These are phyloP conservation scores for Daldinia loculata DNA, from an alignment of 495 filamentous ascomycete genomes.

Conservation along the genomic window DNA sequence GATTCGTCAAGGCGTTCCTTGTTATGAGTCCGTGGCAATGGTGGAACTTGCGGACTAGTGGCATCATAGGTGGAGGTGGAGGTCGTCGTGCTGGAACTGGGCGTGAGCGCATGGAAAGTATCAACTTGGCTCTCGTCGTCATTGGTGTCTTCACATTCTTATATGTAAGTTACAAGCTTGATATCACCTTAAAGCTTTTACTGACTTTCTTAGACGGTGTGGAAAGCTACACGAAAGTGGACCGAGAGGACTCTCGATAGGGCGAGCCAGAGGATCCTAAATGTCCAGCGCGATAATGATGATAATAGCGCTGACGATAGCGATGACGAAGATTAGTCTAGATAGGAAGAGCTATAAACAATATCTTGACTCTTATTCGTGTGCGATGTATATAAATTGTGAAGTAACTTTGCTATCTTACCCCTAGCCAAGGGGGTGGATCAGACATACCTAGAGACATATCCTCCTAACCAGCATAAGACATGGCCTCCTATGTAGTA, in stretches of 20 bases:
- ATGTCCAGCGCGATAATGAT: slow-evolving; percentile 79
- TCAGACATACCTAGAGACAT: too few relatives aligned
- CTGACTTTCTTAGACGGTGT: slow-evolving; percentile 68
- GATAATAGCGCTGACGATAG: slow-evolving; percentile 73
- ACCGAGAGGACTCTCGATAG: slow-evolving; percentile 74
- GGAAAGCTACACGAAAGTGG: slow-evolving; percentile 77
- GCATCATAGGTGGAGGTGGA: slow-evolving; percentile 50
- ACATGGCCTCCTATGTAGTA: background rate
- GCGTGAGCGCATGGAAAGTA: slow-evolving; percentile 73
- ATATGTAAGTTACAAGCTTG: slow-evolving; percentile 65
- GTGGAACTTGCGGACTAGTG: slow-evolving; percentile 69
- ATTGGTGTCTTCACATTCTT: slow-evolving; percentile 85
- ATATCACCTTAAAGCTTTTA: slow-evolving; percentile 33
- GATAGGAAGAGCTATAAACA: slow-evolving; percentile 12
- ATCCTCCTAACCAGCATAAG: background rate
- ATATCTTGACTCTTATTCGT: background rate
- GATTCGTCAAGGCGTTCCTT: slow-evolving; percentile 83
- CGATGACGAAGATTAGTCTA: slow-evolving; percentile 46
- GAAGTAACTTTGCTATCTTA: too few relatives aligned
- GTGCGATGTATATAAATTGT: too few relatives aligned
- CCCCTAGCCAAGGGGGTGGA: too few relatives aligned
- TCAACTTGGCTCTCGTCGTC: slow-evolving; percentile 80
- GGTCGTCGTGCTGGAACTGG: slow-evolving; percentile 68
- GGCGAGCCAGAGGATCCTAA: slow-evolving; percentile 79
- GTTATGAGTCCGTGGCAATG: slow-evolving; percentile 77